Evolutionary conservation across 495 filamentous ascomycete species (phyloP).

Genomic region (Aspergillus taichungensis): DNA sequence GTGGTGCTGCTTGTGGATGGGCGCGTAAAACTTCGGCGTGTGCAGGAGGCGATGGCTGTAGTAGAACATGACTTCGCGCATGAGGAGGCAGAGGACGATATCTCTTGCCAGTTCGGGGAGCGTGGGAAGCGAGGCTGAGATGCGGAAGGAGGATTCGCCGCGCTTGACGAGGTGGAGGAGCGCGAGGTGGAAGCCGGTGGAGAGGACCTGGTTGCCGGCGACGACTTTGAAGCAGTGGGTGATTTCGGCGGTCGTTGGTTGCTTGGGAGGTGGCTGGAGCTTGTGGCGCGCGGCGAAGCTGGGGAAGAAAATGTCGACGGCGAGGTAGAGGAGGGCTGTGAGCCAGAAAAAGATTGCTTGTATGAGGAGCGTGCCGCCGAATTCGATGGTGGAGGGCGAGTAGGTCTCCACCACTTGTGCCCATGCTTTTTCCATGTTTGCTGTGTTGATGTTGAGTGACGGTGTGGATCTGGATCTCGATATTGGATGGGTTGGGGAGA

Average conservation of each 20-base stretch:
- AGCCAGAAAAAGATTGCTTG: constrained; percentile 40
- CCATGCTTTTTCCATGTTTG: neutral
- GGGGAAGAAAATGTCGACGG: constrained; percentile 27
- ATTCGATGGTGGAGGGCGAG: constrained; percentile 17
- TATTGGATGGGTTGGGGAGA: no score
- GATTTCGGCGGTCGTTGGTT: constrained; percentile 31
- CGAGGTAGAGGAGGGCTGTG: constrained; percentile 24
- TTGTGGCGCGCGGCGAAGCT: constrained; percentile 38
- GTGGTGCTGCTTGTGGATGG: constrained; percentile 44
- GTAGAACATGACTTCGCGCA: constrained; percentile 43
- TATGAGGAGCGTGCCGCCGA: constrained; percentile 25
- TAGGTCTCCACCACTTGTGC: neutral
- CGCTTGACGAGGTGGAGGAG: constrained; percentile 13
- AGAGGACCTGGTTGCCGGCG: constrained; percentile 26
- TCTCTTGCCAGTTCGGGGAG: constrained; percentile 12
- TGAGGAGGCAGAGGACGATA: constrained; percentile 27
- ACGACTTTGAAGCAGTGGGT: constrained; percentile 26
- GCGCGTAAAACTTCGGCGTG: constrained; percentile 29
- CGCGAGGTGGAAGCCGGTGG: constrained; percentile 13
- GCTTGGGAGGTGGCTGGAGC: constrained; percentile 32
- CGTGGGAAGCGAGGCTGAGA: constrained; percentile 10
- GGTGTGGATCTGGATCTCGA: no score
- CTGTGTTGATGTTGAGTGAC: no score
- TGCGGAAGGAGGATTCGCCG: constrained; percentile 11
- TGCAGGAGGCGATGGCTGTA: constrained; percentile 42